phyloP scores from a whole-genome alignment of 2,329 filamentous ascomycete species.

The Colletotrichum chrysophilum region DNA sequence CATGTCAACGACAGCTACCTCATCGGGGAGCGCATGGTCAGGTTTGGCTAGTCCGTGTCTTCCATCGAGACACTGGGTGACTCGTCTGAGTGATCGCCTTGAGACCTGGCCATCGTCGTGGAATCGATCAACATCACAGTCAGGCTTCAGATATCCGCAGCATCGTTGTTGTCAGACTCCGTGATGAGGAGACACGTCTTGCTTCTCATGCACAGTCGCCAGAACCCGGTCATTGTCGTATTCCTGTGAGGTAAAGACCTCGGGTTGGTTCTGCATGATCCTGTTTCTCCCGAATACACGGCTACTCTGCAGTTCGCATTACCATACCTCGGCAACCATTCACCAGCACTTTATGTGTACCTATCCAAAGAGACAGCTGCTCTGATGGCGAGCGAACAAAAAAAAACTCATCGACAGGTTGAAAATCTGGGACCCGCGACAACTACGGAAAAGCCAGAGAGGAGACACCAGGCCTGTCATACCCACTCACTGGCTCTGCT shows the following conservation, averaged over 20 bases:
- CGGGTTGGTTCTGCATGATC: neutral
- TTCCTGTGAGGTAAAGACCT: conserved; percentile 1
- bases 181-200: neutral
- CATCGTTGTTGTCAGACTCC: neutral
- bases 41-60: neutral
- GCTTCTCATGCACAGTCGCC: neutral
- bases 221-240: neutral
- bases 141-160: neutral
- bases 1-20: neutral
- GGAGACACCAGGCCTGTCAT: neutral
- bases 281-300: conserved; percentile 5
- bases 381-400: neutral
- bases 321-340: neutral
- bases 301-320: neutral
- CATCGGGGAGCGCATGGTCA: neutral
- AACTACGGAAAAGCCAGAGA: neutral
- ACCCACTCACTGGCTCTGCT: neutral
- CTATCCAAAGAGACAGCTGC: neutral
- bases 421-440: neutral
- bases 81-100: neutral
- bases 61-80: neutral
- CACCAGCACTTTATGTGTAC: neutral
- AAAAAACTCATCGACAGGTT: neutral
- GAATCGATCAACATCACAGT: neutral
- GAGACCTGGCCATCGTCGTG: neutral